These are phyloP conservation scores for Haplosporangium sp. DNA, from an alignment of 371 early-diverging fungal species.

Conservation along the genomic window DNA sequence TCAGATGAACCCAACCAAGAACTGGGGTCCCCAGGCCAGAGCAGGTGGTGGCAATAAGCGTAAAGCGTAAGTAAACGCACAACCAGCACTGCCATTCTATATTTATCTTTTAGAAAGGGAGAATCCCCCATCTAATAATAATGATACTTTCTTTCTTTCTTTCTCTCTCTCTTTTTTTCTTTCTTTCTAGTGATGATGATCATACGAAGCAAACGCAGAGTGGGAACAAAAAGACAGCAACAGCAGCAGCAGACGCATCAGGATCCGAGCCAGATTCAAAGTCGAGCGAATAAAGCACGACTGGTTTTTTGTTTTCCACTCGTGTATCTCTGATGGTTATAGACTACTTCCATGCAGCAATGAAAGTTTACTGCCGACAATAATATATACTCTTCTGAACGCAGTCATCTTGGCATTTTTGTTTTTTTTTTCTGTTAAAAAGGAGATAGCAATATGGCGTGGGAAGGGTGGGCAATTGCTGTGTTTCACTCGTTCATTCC, in stretches of 20 bases:
- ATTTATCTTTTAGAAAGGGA: not conserved
- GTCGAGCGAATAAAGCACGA: too few relatives aligned
- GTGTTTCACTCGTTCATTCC: too few relatives aligned
- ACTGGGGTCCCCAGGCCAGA: constrained; percentile 96
- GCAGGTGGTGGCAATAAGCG: constrained; percentile 68
- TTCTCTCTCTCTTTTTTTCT: not conserved
- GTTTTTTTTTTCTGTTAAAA: too few relatives aligned
- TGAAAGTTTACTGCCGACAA: too few relatives aligned
- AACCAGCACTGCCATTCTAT: not conserved
- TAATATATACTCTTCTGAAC: too few relatives aligned
- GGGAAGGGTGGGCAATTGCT: too few relatives aligned
- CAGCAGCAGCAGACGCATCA: not conserved
- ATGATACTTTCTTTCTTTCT: not conserved
- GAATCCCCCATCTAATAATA: too few relatives aligned
- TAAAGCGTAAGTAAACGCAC: constrained; percentile 44
- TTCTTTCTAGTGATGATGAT: constrained; percentile 5
- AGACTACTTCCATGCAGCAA: too few relatives aligned
- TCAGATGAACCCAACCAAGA: constrained; percentile 91
- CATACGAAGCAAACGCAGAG: not conserved
- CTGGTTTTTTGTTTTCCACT: too few relatives aligned
- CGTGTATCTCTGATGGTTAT: too few relatives aligned
- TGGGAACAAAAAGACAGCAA: not conserved
- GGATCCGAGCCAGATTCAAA: not conserved
- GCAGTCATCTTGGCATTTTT: too few relatives aligned
- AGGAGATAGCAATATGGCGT: too few relatives aligned